A percentile compares a stretch with the other conserved stretches of the same genome.
Conservation (phyloP, 768 basidiomycete species). For the Kwoniella sp. region DNA sequence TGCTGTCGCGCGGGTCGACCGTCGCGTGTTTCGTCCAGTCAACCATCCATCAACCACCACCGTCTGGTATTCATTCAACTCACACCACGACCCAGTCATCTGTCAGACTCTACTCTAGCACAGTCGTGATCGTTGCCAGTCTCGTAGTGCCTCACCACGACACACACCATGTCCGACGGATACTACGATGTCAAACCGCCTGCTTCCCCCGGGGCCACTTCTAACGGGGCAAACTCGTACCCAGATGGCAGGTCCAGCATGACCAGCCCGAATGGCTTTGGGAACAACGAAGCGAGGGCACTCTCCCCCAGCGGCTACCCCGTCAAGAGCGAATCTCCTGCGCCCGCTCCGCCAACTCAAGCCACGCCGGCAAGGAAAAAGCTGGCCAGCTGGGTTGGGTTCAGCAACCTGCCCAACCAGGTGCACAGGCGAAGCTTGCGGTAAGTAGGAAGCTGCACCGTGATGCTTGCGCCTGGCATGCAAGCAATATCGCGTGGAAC, state of each 20-base stretch:
- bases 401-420: conserved; percentile 98
- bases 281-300: background rate
- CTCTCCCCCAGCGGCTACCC: conserved; percentile 7
- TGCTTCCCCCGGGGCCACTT: conserved; percentile 10
- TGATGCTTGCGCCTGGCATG: too few species aligned
- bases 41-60: too few species aligned
- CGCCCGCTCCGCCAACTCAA: background rate
- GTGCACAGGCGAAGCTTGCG: conserved; percentile 97
- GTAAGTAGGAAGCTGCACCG: conserved; percentile 57
- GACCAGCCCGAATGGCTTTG: conserved; percentile 10
- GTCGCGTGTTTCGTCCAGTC: too few species aligned
- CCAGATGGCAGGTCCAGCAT: conserved; percentile 1
- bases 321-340: conserved; percentile 19
- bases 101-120: too few species aligned
- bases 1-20: too few species aligned
- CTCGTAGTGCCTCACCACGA: background rate
- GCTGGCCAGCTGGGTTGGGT: conserved; percentile 50
- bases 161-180: conserved; percentile 24
- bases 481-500: too few species aligned
- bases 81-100: too few species aligned
- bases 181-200: conserved; percentile 31
- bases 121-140: too few species aligned
- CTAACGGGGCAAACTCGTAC: conserved; percentile 11
- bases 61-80: too few species aligned
- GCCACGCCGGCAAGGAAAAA: conserved; percentile 40